Evolutionary conservation across 2,329 filamentous ascomycete species (phyloP), one percentile per base, ranked within the genome.

Genomic region (Fusarium graminum): DNA sequence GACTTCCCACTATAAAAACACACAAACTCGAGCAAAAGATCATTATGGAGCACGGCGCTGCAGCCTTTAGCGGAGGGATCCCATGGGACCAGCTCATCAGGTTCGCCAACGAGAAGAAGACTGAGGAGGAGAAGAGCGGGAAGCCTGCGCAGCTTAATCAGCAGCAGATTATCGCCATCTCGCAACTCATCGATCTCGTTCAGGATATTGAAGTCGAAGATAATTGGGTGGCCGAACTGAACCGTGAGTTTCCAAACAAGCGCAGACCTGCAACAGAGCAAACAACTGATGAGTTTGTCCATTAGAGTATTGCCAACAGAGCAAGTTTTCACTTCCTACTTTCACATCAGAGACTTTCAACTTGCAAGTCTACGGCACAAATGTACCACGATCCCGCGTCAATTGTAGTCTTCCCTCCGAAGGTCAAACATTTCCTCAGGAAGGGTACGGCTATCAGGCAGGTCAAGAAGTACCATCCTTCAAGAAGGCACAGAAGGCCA

Each of bases 401-500:
- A 41, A 58, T 17, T 79, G 75, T 54, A 62, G 50, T 5, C 40
- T 78, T 9, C 41, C 67, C 1, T 61, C 57, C 39, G 50, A 41
- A 32, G 59, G 65, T 13, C 59, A 65, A 6, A 50, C 59, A 26
- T 79, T 75, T 42, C 74, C 71, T 8, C 58, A 68, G 12, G 47
- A 59, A 72, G 79, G 77, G 17, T 79, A 78, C 46, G 81, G 81
- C 25, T 68, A 74, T 13, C 60, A 69, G 1, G 44, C 63, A 8
- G 73, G 73, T 7, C 54, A 71, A 30, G 57, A 66, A 4, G 57
- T 69, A 30, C 80, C 80, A 0, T 58, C 69, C 1, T 87, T 86
- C 51, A 56, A 72, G 12, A 76, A 70, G 26, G 86, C 86, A 67
- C 86, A 84, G 75, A 72, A 81, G 34, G 84, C 86, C 25, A 86